Evolutionary conservation across 2,329 filamentous ascomycete species (phyloP), one percentile per base, ranked within the genome.

Genomic region (Colletotrichum theobromicola): DNA sequence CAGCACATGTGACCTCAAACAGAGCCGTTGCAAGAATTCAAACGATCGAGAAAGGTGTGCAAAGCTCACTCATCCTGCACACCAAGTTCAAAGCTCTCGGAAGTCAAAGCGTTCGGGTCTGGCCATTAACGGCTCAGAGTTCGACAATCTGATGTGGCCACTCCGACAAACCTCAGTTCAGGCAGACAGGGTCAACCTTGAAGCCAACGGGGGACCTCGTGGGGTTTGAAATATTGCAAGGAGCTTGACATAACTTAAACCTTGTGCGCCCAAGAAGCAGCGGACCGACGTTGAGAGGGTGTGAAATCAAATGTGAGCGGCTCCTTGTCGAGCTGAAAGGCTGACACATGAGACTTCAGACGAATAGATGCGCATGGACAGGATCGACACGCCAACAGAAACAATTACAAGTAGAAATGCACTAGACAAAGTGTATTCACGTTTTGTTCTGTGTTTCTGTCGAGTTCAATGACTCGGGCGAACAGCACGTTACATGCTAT

Each of bases 241-340:
- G 57, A 67, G 18, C 18, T 63, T 67, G 70, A 67, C 70, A 57
- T 57, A 72, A 67, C 70, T 10, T 26, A 62, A 72, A 42, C 70
- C 42, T 72, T 66, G 9, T 50, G n/a, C 18, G 26, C 37, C 12
- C n/a, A 12, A 32, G 15, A 26, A 34, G 8, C 21, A 34, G 34
- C 28, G 16, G n/a, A n/a, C n/a, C n/a, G n/a, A n/a, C n/a, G n/a
- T n/a, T 18, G 12, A 7, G 24, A 53, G 32, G 32, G 42, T 26
- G 67, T 37, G 67, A 18, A 30, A 26, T 15, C 18, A 12, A 46
- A 53, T 30, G n/a, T 5, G 12, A 60, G 28, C 32, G n/a, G 34
- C 35, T 66, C 71, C 71, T 3, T 74, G 67, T 61, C 71, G 30
- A 74, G 71, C 71, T 74, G 71, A 70, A 50, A 26, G 16, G 16